phyloP scores from a whole-genome alignment of 1,284 basidiomycete genomes.

The Retiboletus flavoniger region DNA sequence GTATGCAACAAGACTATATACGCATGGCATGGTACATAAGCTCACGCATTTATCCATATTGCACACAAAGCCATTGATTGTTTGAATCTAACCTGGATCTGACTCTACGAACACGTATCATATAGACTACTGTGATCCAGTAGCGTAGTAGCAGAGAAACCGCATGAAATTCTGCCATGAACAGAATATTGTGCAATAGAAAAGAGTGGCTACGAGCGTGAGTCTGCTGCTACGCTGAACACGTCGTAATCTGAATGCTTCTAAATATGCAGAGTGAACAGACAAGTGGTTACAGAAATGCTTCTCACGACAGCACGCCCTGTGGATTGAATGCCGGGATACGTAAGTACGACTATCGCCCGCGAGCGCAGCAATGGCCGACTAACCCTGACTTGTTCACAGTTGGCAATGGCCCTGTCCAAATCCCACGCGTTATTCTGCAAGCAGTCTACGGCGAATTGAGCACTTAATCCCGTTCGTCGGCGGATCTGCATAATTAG shows the following conservation, averaged over 20 bases:
- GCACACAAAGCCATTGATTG: no score
- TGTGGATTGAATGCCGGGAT: constrained; percentile 28
- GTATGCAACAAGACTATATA: no score
- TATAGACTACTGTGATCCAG: no score
- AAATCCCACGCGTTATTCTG: constrained; percentile 80
- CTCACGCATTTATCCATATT: no score
- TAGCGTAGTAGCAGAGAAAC: no score
- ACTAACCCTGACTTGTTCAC: constrained; percentile 76
- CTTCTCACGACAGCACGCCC: constrained; percentile 44
- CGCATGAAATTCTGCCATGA: no score
- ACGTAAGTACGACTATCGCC: constrained; percentile 27
- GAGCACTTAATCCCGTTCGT: constrained; percentile 72
- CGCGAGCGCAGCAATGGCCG: constrained; percentile 8
- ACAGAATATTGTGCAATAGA: no score
- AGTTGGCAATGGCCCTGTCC: constrained; percentile 74
- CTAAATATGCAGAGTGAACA: constrained; percentile 19
- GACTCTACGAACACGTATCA: no score
- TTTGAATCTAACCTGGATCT: no score
- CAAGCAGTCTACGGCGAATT: constrained; percentile 79
- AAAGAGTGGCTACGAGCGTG: no score
- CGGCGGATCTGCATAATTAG: constrained; percentile 67
- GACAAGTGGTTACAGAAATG: constrained; percentile 34
- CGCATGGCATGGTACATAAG: no score
- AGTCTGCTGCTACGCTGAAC: background rate
- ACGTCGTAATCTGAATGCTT: constrained; percentile 2